Evolutionary conservation across 1,284 basidiomycete genomes (phyloP), one percentile per base, ranked within the genome.

Genomic region (Exobasidium rhododendri): DNA sequence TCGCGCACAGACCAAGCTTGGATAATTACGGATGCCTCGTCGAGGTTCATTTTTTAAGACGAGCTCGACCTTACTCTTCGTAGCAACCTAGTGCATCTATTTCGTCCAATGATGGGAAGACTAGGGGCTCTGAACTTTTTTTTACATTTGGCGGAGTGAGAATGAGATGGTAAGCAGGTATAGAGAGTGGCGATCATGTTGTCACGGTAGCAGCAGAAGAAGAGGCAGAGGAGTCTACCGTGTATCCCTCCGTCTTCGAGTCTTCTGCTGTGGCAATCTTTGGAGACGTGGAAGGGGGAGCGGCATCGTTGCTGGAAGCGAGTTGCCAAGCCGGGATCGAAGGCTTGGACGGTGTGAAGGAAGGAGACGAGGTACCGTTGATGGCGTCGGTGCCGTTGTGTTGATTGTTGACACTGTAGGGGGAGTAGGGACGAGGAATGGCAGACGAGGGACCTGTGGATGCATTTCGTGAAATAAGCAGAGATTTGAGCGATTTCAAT

Each of bases 401-500:
- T 24, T 22, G 31, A 26, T 13, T 31, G 22, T 11, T 10, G 2
- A 22, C 60, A 49, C 40, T 43, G 44, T 20, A n/a, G 29, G 30
- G 50, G 26, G 22, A 43, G 44, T 47, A 51, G 26, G 56, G 49
- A 43, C 52, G 24, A 6, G 47, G 47, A 24, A 28, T 28, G 13
- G 47, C 24, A 20, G 47, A 50, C 7, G 35, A 10, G 7, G 35
- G 10, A 24, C 58, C 53, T 2, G 86, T 81, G 59, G 82, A 70
- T 29, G 81, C 81, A 86, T 85, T 43, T 24, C 91, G 86, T 66
- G 88, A 91, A n/a, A 93, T 84, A 4, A 98, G 83, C 17, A 98
- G 85, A 0, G 93, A 88, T 80, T 97, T 97, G 67, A 98, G 84
- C 0, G 92, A 96, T 78, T 94, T 93, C 71, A 98, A 85, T 79